A percentile compares a stretch with the other conserved stretches of the same genome.
These are phyloP conservation scores for Dittrichia graveolens DNA, from an alignment of 129 eudicot genomes.

Conservation along the genomic window DNA sequence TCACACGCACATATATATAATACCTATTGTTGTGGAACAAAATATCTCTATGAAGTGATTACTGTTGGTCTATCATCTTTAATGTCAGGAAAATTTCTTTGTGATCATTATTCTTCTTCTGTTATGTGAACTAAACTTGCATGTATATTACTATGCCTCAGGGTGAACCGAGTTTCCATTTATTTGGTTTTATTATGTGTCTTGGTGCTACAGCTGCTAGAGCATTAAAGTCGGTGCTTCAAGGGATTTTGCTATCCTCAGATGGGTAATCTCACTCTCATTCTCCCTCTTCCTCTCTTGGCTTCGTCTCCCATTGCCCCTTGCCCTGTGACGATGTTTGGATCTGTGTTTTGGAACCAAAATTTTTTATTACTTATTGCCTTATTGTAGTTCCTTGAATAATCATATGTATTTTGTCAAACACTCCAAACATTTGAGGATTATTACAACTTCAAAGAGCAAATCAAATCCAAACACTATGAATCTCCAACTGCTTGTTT, in stretches of 20 bases:
- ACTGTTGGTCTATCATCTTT: background rate
- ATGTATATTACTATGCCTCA: constrained; percentile 22
- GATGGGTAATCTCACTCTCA: constrained; percentile 40
- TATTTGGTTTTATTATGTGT: constrained; percentile 49
- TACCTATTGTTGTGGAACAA: too few species aligned
- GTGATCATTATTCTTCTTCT: background rate
- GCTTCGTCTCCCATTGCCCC: too few species aligned
- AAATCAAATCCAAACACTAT: background rate
- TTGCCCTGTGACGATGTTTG: background rate
- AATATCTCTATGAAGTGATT: background rate
- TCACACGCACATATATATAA: too few species aligned
- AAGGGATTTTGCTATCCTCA: constrained; percentile 45
- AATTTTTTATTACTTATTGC: background rate
- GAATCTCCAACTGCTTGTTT: background rate
- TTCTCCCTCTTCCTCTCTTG: background rate
- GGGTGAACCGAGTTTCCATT: constrained; percentile 60
- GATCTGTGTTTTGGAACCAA: background rate
- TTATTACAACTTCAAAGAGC: background rate
- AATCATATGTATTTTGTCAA: background rate
- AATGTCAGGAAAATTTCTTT: background rate
- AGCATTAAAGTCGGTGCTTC: constrained; percentile 46
- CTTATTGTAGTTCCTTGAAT: background rate
- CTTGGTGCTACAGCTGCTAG: constrained; percentile 52
- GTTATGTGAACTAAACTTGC: background rate
- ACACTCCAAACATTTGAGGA: background rate